Base-by-base conservation (phyloP, 306 rosid species). In the Clitoria ternatea region DNA sequence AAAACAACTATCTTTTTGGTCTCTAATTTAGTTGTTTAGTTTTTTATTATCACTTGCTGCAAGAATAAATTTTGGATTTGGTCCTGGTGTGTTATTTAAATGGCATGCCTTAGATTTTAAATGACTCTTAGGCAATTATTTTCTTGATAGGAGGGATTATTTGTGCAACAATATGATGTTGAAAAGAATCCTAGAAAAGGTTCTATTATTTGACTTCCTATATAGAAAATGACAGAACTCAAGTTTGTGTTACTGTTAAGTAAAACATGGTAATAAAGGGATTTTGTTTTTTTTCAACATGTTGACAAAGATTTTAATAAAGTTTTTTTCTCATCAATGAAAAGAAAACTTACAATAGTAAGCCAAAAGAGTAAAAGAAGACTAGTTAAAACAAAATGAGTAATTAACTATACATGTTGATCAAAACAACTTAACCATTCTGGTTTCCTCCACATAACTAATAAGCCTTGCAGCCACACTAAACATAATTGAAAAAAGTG, bases 101-200 rank as follows among this genome's bases (percentile, higher is more conserved):
- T 67, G 22, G 8, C 7, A 45, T 17, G 6, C 14, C n/a, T n/a
- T n/a, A n/a, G n/a, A n/a, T n/a, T n/a, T n/a, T n/a, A n/a, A n/a
- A n/a, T n/a, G n/a, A n/a, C n/a, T n/a, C n/a, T n/a, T n/a, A 81
- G 69, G 83, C 61, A 72, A 32, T 83, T 36, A 45, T 69, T 24
- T 61, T n/a, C 50, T 0, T 66, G 49, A 60, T 15, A 76, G 36
- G 18, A 35, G 14, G 43, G 22, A 40, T 10, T 32, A 39, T 23
- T 36, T 15, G 48, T 26, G 35, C 43, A 33, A 68, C 50, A 18
- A 49, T 49, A 8, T 47, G 47, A 48, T 54, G 56, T 55, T 18
- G 12, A 40, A 63, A 32, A 43, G 35, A 60, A 47, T 47, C 68
- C 26, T n/a, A 8, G 30, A 32, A 56, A 60, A 20, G 52, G n/a